These are phyloP conservation scores for Parsonsia alboflavescens DNA, from an alignment of 257 asterid genomes.

Conservation along the genomic window DNA sequence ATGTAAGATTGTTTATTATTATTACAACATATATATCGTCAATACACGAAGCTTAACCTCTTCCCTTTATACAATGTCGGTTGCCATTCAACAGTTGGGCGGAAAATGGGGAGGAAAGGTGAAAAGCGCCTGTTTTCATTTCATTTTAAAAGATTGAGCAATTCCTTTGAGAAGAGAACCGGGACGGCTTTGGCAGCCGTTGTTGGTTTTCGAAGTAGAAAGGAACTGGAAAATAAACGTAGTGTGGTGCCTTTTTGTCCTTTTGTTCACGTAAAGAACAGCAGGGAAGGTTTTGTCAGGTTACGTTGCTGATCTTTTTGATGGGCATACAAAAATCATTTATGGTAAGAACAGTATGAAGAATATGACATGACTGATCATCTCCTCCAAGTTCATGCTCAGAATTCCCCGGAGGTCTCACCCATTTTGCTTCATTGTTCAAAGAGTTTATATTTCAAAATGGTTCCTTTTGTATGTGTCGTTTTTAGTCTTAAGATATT, in stretches of 20 bases:
- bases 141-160: background rate
- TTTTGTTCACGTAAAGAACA: slow-evolving; percentile 3
- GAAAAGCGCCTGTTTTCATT: background rate
- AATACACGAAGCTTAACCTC: background rate
- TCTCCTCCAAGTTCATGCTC: background rate
- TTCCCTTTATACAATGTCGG: background rate
- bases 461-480: background rate
- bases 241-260: background rate
- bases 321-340: background rate
- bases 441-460: background rate
- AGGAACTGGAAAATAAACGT: background rate
- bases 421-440: background rate
- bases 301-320: background rate
- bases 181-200: background rate
- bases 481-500: too few species aligned
- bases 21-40: background rate
- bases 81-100: background rate
- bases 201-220: background rate
- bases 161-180: background rate
- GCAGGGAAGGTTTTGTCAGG: background rate
- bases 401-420: background rate
- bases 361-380: background rate
- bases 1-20: background rate
- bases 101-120: background rate
- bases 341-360: background rate